Percentiles rank a stretch among this genome's conserved stretches.
Conservation (phyloP, 495 filamentous ascomycete species). For the Xylaria cubensis region DNA sequence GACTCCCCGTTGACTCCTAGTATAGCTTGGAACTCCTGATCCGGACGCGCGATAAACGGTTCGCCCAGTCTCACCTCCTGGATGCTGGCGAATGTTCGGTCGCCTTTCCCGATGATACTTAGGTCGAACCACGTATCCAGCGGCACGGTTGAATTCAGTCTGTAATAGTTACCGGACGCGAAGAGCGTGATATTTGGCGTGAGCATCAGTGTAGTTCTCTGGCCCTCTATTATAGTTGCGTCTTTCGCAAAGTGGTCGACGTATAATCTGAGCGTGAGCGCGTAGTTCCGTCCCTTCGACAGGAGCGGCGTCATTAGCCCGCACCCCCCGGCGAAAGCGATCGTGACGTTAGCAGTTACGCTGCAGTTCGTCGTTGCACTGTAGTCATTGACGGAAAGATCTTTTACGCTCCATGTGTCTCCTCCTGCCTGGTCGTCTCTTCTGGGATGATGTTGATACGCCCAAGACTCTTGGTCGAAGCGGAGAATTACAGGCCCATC, state of each 20-base stretch:
- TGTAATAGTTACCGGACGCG: constrained; percentile 53
- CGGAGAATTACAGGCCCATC: constrained; percentile 49
- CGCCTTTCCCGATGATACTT: constrained; percentile 48
- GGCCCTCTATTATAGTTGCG: constrained; percentile 49
- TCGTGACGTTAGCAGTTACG: constrained; percentile 33
- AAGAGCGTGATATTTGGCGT: constrained; percentile 54
- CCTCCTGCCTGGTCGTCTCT: background rate
- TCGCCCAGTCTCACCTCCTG: constrained; percentile 27
- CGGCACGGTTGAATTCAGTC: constrained; percentile 53
- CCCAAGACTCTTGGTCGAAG: constrained; percentile 41
- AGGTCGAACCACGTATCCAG: constrained; percentile 49
- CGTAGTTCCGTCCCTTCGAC: constrained; percentile 59
- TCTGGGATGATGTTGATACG: background rate
- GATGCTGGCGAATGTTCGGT: constrained; percentile 48
- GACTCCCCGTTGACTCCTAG: constrained; percentile 52
- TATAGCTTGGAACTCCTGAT: constrained; percentile 50
- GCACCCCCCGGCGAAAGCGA: constrained; percentile 42
- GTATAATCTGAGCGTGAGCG: constrained; percentile 50
- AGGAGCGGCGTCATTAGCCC: constrained; percentile 50
- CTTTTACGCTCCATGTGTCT: constrained; percentile 32
- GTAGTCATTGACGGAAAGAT: constrained; percentile 56
- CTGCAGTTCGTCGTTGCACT: constrained; percentile 46
- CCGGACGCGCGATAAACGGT: constrained; percentile 25
- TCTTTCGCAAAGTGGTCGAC: constrained; percentile 37
- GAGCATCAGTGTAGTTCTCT: constrained; percentile 53